A percentile compares a stretch with the other conserved stretches of the same genome.
Evolutionary conservation across 257 asterid genomes (phyloP).

Genomic region (Misopates orontium): DNA sequence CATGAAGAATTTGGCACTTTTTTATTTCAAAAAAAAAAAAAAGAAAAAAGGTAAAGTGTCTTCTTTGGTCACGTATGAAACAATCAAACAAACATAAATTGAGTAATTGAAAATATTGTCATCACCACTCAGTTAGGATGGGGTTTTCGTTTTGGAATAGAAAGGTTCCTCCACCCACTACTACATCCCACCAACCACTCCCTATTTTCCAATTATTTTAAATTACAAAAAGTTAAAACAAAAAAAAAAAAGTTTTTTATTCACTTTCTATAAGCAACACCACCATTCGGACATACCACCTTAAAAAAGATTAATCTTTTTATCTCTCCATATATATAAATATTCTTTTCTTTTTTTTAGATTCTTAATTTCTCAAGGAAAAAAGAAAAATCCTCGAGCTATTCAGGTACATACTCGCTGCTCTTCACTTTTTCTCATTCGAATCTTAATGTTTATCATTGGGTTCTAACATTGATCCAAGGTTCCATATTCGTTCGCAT

Average conservation of each 20-base stretch:
- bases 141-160: slow-evolving; percentile 52
- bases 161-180: slow-evolving; percentile 85
- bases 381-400: slow-evolving; percentile 23
- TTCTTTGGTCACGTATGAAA: too few relatives aligned
- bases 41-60: too few relatives aligned
- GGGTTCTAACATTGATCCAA: slow-evolving; percentile 13
- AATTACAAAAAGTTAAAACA: neutral
- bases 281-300: slow-evolving; percentile 12
- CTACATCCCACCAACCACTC: slow-evolving; percentile 26
- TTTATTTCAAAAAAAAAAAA: too few relatives aligned
- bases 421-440: slow-evolving; percentile 19
- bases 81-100: too few relatives aligned
- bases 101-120: slow-evolving; percentile 38
- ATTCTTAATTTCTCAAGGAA: slow-evolving; percentile 30
- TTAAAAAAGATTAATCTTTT: neutral
- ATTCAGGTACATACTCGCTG: slow-evolving; percentile 34
- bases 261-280: neutral
- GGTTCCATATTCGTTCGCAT: slow-evolving; percentile 6
- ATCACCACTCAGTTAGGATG: slow-evolving; percentile 81
- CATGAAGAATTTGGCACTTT: too few relatives aligned
- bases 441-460: slow-evolving; percentile 30
- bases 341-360: neutral
- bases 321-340: slow-evolving; percentile 24
- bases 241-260: neutral
- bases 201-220: neutral